Conservation (phyloP, 2,329 filamentous ascomycete genomes). For the Ciborinia camelliae region DNA sequence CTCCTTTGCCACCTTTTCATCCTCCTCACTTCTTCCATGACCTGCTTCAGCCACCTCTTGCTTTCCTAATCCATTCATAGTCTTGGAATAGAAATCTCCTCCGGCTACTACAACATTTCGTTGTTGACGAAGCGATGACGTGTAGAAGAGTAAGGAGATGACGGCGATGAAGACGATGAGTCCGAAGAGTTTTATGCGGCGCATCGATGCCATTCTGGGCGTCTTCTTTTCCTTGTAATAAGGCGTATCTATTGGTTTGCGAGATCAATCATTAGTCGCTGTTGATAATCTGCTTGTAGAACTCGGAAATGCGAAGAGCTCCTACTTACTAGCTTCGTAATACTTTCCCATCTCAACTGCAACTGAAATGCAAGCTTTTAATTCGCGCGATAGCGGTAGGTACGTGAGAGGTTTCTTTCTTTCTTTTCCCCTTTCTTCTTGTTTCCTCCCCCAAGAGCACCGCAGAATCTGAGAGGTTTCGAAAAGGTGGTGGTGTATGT, state of each 20-base stretch:
- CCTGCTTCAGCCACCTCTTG: constrained; percentile 2
- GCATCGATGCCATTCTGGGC: constrained; percentile 60
- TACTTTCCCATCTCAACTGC: constrained; percentile 17
- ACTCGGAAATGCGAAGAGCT: background rate
- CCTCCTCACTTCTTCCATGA: constrained; percentile 43
- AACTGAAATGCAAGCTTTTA: background rate
- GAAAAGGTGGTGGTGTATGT: no score
- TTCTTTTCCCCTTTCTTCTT: background rate
- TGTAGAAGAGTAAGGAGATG: constrained; percentile 70
- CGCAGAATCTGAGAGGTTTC: background rate
- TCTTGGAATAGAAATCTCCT: constrained; percentile 59
- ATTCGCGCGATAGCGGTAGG: background rate
- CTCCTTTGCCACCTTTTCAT: constrained; percentile 53
- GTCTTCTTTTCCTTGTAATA: constrained; percentile 23
- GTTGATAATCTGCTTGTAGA: background rate
- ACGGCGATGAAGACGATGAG: constrained; percentile 62
- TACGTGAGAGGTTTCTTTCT: background rate
- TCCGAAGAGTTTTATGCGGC: constrained; percentile 65
- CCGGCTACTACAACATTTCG: constrained; percentile 46
- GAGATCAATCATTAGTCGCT: background rate
- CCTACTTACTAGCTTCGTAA: constrained; percentile 14
- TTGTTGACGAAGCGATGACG: constrained; percentile 53
- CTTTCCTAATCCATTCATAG: constrained; percentile 48
- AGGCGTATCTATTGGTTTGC: constrained; percentile 14
- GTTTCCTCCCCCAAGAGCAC: background rate